Evolutionary conservation across 2,329 filamentous ascomycete species (phyloP), one percentile per base, ranked within the genome.

Genomic region (Pseudogymnoascus sp.): DNA sequence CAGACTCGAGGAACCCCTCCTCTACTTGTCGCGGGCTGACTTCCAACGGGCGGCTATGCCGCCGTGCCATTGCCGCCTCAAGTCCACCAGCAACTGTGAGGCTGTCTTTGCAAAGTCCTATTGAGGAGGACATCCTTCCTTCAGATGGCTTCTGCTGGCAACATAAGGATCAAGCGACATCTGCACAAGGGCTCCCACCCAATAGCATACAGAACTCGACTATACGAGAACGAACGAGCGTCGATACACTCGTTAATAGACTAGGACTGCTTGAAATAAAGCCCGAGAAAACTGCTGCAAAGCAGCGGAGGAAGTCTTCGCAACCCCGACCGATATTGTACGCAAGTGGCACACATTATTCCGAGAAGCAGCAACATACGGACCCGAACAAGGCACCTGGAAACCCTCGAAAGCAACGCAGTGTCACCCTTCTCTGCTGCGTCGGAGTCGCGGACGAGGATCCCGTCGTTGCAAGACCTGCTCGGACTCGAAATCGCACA

Each of bases 11-110:
- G 73, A 88, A 96, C 68, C 88, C 92, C 1, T 81, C 84, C 1
- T 88, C 87, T 11, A 97, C 92, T 73, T 99, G 94, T 76, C 87
- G 88, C 77, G 94, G 94, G 64, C 84, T 97, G 66, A 97, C 92
- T 3, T 82, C 85, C 28, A 85, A 81, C 68, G 94, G 94, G n/a
- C 83, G 86, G 60, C 89, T 91, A 10, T 99, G 94, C 77, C 85
- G 93, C 67, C 84, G 91, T 61, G 79, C 87, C 5, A 78, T 96
- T 37, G 79, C 82, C 18, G 76, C 28, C 23, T 37, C 53, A 83
- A 8, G 66, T 70, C 12, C 68, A 66, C 33, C 63, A 67, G 38
- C 70, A 59, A 65, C 50, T 60, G 65, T 62, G 65, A 65, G 47
- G 42, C 62, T 64, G 67, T 73, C 60, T 68, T 70, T 60, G 63